A percentile compares a stretch with the other conserved stretches of the same genome.
These are phyloP conservation scores for Penicillium manginii DNA, from an alignment of 495 filamentous ascomycete genomes.

Conservation along the genomic window DNA sequence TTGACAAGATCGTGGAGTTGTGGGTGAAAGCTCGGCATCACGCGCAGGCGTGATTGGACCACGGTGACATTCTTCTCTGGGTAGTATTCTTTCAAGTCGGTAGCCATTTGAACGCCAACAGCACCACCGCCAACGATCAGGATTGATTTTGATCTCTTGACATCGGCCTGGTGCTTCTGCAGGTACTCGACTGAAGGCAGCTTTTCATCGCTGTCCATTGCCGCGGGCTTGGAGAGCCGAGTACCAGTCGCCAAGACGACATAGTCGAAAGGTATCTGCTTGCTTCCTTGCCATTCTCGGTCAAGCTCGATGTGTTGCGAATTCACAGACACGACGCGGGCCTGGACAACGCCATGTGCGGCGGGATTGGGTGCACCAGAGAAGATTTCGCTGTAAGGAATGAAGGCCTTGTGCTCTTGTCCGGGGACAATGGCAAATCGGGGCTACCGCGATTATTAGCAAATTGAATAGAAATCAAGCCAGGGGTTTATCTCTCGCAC, in stretches of 20 bases:
- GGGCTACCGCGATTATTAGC: constrained; percentile 35
- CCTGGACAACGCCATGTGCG: constrained; percentile 44
- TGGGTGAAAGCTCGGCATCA: constrained; percentile 58
- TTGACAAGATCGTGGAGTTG: constrained; percentile 52
- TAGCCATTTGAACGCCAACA: constrained; percentile 63
- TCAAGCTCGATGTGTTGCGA: constrained; percentile 45
- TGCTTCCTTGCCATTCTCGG: constrained; percentile 49
- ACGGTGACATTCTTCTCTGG: constrained; percentile 61
- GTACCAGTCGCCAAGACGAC: constrained; percentile 54
- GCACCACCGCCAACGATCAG: constrained; percentile 64
- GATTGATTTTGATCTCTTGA: constrained; percentile 46
- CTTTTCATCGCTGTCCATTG: constrained; percentile 52
- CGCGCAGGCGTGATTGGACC: constrained; percentile 56
- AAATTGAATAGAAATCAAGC: not conserved
- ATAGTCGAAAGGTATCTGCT: constrained; percentile 49
- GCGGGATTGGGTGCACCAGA: constrained; percentile 32
- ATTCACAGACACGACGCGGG: constrained; percentile 47
- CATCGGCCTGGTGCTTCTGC: constrained; percentile 40
- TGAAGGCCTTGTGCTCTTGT: constrained; percentile 61
- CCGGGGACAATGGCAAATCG: constrained; percentile 52
- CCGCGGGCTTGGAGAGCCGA: constrained; percentile 46
- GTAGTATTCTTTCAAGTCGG: constrained; percentile 61
- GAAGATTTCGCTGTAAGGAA: constrained; percentile 51
- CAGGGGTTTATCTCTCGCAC: not conserved
- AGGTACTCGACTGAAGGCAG: constrained; percentile 42